Conservation (phyloP, 2,329 filamentous ascomycete genomes). For the Neocucurbitaria cava region DNA sequence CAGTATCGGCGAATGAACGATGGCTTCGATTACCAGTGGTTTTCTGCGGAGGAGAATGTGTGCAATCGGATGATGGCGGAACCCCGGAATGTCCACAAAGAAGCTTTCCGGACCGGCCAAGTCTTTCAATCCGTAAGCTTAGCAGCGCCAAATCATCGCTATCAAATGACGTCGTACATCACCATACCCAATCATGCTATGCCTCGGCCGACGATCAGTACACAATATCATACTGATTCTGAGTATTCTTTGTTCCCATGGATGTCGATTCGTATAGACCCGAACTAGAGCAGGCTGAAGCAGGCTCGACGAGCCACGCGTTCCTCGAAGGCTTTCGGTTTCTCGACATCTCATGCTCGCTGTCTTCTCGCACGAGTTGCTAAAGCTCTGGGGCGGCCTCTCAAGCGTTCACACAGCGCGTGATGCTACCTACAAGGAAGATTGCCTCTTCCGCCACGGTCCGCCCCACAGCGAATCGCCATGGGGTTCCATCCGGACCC, state of each 20-base stretch:
- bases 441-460: constrained; percentile 10
- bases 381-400: background rate
- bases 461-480: constrained; percentile 13
- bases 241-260: too few relatives aligned
- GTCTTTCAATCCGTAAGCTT: constrained; percentile 2
- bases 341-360: background rate
- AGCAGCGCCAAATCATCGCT: background rate
- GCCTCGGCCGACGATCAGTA: background rate
- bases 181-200: background rate
- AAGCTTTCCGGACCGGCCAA: background rate
- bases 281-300: background rate
- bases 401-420: background rate
- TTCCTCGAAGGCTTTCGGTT: background rate
- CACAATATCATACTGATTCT: background rate
- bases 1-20: background rate
- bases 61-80: background rate
- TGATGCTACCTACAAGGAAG: background rate
- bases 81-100: background rate
- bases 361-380: background rate
- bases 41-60: background rate
- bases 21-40: background rate
- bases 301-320: background rate
- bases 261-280: background rate
- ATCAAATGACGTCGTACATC: background rate
- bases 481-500: background rate